A percentile compares a stretch with the other conserved stretches of the same genome.
Conservation (phyloP, 352 stramenopile species). For the Phytopythium mirpurense region DNA sequence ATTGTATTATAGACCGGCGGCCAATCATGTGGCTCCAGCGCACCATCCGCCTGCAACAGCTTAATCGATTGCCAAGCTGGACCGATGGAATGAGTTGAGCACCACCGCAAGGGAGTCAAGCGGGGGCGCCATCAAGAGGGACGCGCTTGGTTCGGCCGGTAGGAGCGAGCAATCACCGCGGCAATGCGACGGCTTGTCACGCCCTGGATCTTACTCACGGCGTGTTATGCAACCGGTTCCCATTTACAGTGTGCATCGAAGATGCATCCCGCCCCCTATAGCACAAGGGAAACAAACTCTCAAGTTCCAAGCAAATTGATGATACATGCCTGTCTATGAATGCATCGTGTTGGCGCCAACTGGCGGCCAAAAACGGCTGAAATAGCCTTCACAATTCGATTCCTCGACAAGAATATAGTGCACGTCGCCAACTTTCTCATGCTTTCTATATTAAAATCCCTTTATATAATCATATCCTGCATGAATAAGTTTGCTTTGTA, state of each 20-base stretch:
- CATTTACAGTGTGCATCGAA: too few relatives aligned
- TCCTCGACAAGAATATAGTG: not conserved
- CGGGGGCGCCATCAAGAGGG: too few relatives aligned
- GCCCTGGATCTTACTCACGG: not conserved
- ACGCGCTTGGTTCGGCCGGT: not conserved
- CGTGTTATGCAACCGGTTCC: too few relatives aligned
- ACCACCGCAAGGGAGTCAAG: too few relatives aligned
- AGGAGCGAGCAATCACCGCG: not conserved
- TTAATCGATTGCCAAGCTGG: too few relatives aligned
- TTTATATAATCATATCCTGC: not conserved
- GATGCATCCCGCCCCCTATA: too few relatives aligned
- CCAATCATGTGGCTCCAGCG: slow-evolving; percentile 4
- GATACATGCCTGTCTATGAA: too few relatives aligned
- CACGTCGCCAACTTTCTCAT: not conserved
- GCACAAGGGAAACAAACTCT: too few relatives aligned
- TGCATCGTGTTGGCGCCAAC: not conserved
- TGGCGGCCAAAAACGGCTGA: slow-evolving; percentile 3
- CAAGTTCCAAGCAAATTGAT: too few relatives aligned
- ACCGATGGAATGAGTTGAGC: not conserved
- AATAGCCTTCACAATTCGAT: not conserved
- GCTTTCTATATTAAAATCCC: not conserved
- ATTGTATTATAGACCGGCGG: too few relatives aligned
- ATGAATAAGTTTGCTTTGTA: not conserved
- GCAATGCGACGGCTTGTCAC: not conserved
- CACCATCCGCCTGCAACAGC: too few relatives aligned